phyloP scores from a whole-genome alignment of 768 basidiomycete genomes.

The Pulveroboletus sp. region DNA sequence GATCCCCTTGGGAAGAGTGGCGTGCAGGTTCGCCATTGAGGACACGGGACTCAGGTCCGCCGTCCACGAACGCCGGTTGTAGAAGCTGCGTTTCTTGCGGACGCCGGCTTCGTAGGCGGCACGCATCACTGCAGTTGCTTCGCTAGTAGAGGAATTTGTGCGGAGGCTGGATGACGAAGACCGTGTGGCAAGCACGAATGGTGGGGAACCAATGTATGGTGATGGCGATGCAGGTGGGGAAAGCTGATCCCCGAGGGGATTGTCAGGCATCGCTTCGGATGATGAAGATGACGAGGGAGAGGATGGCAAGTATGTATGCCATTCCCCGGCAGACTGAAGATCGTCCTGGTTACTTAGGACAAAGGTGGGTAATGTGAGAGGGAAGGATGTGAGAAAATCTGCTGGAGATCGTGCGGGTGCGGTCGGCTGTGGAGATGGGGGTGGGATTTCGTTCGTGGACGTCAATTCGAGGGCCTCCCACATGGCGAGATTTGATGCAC shows the following conservation, averaged over 20 bases:
- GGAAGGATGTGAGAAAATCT: slow-evolving; percentile 51
- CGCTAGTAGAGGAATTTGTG: slow-evolving; percentile 14
- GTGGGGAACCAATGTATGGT: slow-evolving; percentile 26
- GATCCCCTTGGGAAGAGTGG: slow-evolving; percentile 19
- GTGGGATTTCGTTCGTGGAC: slow-evolving; percentile 13
- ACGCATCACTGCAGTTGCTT: slow-evolving; percentile 26
- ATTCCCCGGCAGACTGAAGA: slow-evolving; percentile 20
- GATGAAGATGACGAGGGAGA: slow-evolving; percentile 30
- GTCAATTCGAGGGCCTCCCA: slow-evolving; percentile 56
- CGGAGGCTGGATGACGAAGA: slow-evolving; percentile 31
- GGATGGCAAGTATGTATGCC: slow-evolving; percentile 28
- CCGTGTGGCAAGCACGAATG: slow-evolving; percentile 24
- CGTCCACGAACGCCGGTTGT: slow-evolving; percentile 29
- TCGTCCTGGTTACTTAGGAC: slow-evolving; percentile 29
- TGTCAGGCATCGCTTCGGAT: slow-evolving; percentile 26
- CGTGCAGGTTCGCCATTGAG: slow-evolving; percentile 18
- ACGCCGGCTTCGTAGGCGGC: slow-evolving; percentile 31
- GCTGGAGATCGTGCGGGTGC: slow-evolving; percentile 34
- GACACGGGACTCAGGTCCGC: slow-evolving; percentile 22
- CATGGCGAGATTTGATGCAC: slow-evolving; percentile 60
- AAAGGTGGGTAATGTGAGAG: slow-evolving; percentile 51
- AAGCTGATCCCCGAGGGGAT: slow-evolving; percentile 13
- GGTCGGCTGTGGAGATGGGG: slow-evolving; percentile 4
- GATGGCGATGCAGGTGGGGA: slow-evolving; percentile 29
- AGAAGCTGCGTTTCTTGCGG: slow-evolving; percentile 34